Base-by-base conservation (phyloP, 495 filamentous ascomycete genomes). In the Podospora pseudocomata region DNA sequence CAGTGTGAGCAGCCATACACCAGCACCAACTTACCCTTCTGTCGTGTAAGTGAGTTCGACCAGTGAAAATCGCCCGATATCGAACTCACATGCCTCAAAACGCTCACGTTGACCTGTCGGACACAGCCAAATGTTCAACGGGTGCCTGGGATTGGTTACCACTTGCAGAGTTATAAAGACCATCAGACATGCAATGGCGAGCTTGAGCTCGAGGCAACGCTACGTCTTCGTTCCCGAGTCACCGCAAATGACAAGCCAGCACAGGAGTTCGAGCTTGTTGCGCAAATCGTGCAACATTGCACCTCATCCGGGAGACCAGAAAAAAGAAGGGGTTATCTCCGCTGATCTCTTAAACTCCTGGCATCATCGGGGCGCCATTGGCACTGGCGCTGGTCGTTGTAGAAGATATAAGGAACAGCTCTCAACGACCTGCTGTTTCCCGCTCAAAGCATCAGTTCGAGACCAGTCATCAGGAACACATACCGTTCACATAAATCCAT, bases 241-340 rank as follows among this genome's bases (percentile, higher is more conserved):
- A n/a, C 23, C 15, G 5, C 54, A 57, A 57, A 65, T 19, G 13
- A 53, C 5, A 64, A 54, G n/a, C 19, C 19, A 64, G 60, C 65
- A 65, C 58, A 15, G 30, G 20, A 44, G 30, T 20, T 13, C 26
- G 30, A 54, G 13, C 18, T 32, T 57, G 64, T 68, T 65, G 67
- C 70, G 70, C 60, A 72, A 72, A n/a, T 57, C 67, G 67, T 49
- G 64, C 64, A 67, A 63, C 63, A 65, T 72, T 65, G 64, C 70
- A 72, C 67, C 54, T 58, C 64, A 69, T 69, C 62, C 59, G 20
- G 62, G 26, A 55, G 68, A 39, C 64, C 20, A 39, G 56, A 55
- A 26, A 65, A 9, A 63, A 44, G 27, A 23, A 64, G 60, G 63
- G 57, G 34, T 60, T 60, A 39, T 64, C 23, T 63, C 32, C 61